phyloP scores from a whole-genome alignment of 495 filamentous ascomycete species.

The Penicillium herquei region DNA sequence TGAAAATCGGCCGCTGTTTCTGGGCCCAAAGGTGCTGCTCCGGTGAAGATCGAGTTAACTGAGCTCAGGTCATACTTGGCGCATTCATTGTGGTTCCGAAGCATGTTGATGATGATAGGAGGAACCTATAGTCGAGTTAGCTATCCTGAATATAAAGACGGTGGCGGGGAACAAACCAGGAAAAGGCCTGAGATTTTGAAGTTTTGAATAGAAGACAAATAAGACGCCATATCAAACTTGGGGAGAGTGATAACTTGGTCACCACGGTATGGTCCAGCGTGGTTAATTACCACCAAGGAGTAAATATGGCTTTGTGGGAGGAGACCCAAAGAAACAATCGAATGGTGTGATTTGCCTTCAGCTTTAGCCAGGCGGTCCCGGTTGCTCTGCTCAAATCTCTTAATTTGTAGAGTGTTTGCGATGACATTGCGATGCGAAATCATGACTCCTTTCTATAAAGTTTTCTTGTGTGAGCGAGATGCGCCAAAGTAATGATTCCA shows the following conservation, averaged over 20 bases:
- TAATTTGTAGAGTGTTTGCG: slow-evolving; percentile 70
- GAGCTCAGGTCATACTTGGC: slow-evolving; percentile 74
- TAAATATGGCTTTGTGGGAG: slow-evolving; percentile 89
- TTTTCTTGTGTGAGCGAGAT: not conserved
- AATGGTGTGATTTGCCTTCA: slow-evolving; percentile 29
- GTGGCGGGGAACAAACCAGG: slow-evolving; percentile 48
- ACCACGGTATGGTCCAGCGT: slow-evolving; percentile 67
- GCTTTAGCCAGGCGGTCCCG: slow-evolving; percentile 37
- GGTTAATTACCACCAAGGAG: slow-evolving; percentile 72
- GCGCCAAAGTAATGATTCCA: too few relatives aligned
- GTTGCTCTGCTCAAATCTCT: slow-evolving; percentile 50
- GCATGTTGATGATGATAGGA: slow-evolving; percentile 81
- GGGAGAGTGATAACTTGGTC: slow-evolving; percentile 79
- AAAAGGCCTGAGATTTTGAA: slow-evolving; percentile 70
- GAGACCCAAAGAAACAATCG: slow-evolving; percentile 67
- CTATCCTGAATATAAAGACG: not conserved
- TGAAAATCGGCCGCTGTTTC: slow-evolving; percentile 72
- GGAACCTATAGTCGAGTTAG: slow-evolving; percentile 58
- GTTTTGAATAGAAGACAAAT: slow-evolving; percentile 65
- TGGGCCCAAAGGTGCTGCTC: slow-evolving; percentile 78
- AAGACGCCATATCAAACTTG: slow-evolving; percentile 72
- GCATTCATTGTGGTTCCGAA: slow-evolving; percentile 61
- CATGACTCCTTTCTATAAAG: slow-evolving; percentile 83
- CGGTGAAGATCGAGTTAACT: slow-evolving; percentile 67
- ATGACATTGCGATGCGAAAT: slow-evolving; percentile 89